Conservation (phyloP, 805 yeast species). For the Torulaspora delbrueckii region DNA sequence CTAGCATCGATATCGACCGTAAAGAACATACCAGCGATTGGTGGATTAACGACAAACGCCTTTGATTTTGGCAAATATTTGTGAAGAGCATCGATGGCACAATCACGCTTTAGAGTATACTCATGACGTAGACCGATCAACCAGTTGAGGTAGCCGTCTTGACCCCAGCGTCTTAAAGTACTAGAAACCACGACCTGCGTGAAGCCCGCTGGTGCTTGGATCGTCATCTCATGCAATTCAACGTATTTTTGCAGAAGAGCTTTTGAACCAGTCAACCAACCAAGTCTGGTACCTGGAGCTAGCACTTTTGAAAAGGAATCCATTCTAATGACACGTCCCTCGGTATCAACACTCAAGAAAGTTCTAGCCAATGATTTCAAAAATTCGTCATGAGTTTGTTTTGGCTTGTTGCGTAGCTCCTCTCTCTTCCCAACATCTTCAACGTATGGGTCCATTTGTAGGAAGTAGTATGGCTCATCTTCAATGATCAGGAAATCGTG, state of each 20-base stretch:
- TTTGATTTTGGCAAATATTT: constrained; percentile 42
- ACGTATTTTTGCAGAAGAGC: constrained; percentile 57
- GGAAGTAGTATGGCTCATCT: constrained; percentile 96
- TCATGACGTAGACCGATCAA: constrained; percentile 74
- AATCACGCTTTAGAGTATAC: constrained; percentile 84
- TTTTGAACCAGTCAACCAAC: constrained; percentile 81
- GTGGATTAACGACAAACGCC: constrained; percentile 44
- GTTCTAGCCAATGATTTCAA: constrained; percentile 65
- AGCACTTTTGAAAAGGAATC: constrained; percentile 88
- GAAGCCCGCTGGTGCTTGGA: constrained; percentile 79
- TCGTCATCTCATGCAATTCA: constrained; percentile 72
- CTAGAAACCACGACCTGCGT: constrained; percentile 68
- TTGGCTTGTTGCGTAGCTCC: constrained; percentile 17
- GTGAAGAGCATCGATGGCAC: constrained; percentile 69
- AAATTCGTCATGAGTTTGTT: constrained; percentile 56
- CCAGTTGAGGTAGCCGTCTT: constrained; percentile 84
- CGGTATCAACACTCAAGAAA: constrained; percentile 67
- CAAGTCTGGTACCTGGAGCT: constrained; percentile 86
- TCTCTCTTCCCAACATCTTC: constrained; percentile 38
- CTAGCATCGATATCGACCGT: constrained; percentile 69
- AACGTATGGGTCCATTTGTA: constrained; percentile 83
- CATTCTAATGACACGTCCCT: constrained; percentile 84
- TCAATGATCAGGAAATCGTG: constrained; percentile 84
- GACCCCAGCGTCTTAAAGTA: constrained; percentile 82
- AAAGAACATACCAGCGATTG: constrained; percentile 86